These are phyloP conservation scores for Penicillium dipodomyicola DNA, from an alignment of 495 filamentous ascomycete genomes.

Conservation along the genomic window DNA sequence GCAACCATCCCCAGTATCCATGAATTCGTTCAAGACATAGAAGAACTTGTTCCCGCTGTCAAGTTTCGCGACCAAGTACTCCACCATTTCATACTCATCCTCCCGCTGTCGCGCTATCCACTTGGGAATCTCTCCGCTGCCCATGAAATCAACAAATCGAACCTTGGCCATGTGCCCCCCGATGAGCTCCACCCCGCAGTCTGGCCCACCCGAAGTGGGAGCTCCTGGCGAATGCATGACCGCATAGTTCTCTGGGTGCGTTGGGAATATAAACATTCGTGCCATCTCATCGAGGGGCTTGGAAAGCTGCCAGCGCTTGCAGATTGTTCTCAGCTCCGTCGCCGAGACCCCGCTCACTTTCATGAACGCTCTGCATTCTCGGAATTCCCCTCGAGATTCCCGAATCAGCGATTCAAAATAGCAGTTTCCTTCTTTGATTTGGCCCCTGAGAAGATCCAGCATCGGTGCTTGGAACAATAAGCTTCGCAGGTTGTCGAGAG, in stretches of 20 bases:
- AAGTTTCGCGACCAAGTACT: conserved; percentile 5
- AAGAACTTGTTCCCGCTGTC: conserved; percentile 5
- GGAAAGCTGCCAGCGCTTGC: conserved; percentile 1
- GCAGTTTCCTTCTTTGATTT: conserved; percentile 2
- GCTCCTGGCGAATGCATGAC: conserved; percentile 5
- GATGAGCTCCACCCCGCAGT: conserved; percentile 5
- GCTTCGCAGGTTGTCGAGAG: conserved; percentile 1
- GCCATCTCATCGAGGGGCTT: conserved; percentile 2
- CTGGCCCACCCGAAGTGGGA: background rate
- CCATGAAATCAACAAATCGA: conserved; percentile 1
- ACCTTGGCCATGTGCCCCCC: conserved; percentile 8
- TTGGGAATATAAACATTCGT: conserved; percentile 1
- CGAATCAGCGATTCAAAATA: conserved; percentile 7
- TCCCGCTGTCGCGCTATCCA: background rate
- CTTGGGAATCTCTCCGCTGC: background rate
- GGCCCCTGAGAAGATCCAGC: conserved; percentile 1
- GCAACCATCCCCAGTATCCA: conserved; percentile 2
- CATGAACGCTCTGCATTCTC: conserved; percentile 2
- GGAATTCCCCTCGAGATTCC: background rate
- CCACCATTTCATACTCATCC: background rate
- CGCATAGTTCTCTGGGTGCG: conserved; percentile 6
- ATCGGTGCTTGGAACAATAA: conserved; percentile 4
- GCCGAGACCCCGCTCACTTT: conserved; percentile 5
- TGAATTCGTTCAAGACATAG: conserved; percentile 12
- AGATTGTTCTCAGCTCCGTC: background rate